These are phyloP conservation scores for Fusarium sulawesiense DNA, from an alignment of 2,329 filamentous ascomycete species.

Conservation along the genomic window DNA sequence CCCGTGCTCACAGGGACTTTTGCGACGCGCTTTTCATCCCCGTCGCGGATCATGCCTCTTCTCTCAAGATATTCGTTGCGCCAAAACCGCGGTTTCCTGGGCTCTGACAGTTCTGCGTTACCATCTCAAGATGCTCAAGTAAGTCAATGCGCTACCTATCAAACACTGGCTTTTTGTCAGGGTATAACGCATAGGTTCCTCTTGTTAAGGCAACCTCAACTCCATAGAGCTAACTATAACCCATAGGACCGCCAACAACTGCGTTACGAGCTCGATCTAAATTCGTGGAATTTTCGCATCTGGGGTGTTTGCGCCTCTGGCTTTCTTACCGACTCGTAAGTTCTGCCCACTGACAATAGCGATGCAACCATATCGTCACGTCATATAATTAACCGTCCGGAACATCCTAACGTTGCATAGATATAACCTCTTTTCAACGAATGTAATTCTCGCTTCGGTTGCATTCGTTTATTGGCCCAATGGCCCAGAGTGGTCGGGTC, in stretches of 20 bases:
- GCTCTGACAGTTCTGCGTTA: slow-evolving; percentile 63
- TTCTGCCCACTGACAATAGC: slow-evolving; percentile 8
- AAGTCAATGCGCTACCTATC: slow-evolving; percentile 40
- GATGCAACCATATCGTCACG: neutral
- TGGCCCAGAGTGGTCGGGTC: slow-evolving; percentile 56
- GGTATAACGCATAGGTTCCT: slow-evolving; percentile 18
- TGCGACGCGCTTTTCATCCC: slow-evolving; percentile 37
- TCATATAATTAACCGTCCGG: neutral
- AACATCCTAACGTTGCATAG: slow-evolving; percentile 45
- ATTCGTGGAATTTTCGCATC: slow-evolving; percentile 65
- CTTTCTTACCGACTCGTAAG: slow-evolving; percentile 65
- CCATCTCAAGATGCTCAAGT: slow-evolving; percentile 62
- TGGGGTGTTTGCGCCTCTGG: slow-evolving; percentile 67
- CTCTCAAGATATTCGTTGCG: slow-evolving; percentile 46
- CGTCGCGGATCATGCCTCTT: slow-evolving; percentile 46
- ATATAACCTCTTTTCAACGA: slow-evolving; percentile 66
- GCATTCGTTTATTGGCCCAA: slow-evolving; percentile 65
- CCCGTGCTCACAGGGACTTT: slow-evolving; percentile 17
- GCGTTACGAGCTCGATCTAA: slow-evolving; percentile 65
- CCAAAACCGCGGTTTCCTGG: slow-evolving; percentile 63
- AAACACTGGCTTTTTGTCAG: neutral
- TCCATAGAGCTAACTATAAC: slow-evolving; percentile 20
- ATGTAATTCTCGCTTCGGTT: slow-evolving; percentile 65
- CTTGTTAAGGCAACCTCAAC: slow-evolving; percentile 13
- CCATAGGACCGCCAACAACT: slow-evolving; percentile 62